phyloP scores from a whole-genome alignment of 306 rosid species.

The Acmispon strigosus region DNA sequence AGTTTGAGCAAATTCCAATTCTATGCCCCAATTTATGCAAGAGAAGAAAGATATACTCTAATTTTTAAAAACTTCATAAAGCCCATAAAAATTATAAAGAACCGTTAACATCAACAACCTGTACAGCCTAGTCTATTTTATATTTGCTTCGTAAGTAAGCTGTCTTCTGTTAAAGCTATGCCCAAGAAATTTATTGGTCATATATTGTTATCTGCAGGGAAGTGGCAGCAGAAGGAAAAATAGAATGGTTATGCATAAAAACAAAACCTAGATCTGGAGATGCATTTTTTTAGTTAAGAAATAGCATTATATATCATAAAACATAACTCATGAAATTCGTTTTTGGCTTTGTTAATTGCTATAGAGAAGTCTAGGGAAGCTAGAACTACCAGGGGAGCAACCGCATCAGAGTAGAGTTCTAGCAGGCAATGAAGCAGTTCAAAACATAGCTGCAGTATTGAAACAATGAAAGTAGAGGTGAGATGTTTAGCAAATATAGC shows the following conservation, averaged over 20 bases:
- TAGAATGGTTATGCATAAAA: neutral
- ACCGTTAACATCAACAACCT: neutral
- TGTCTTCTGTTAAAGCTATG: constrained; percentile 5
- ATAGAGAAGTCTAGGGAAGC: constrained; percentile 20
- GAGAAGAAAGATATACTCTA: neutral
- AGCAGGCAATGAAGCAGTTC: constrained; percentile 75
- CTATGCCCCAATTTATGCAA: neutral
- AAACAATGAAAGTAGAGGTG: constrained; percentile 14
- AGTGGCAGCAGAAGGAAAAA: neutral
- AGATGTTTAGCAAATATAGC: constrained; percentile 8
- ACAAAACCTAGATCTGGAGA: neutral
- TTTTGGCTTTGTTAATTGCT: neutral
- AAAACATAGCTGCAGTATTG: constrained; percentile 77
- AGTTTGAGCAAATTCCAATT: neutral
- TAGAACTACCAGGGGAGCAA: constrained; percentile 65
- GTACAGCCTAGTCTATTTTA: neutral
- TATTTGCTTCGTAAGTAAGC: constrained; percentile 1
- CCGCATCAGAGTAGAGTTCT: constrained; percentile 43
- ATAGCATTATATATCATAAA: neutral
- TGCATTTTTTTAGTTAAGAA: neutral
- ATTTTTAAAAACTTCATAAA: neutral
- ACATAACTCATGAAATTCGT: neutral
- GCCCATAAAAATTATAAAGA: neutral
- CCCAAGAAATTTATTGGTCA: neutral
- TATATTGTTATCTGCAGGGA: neutral